Conservation (phyloP, 1,284 basidiomycete genomes). For the Rhodotorula sp. region DNA sequence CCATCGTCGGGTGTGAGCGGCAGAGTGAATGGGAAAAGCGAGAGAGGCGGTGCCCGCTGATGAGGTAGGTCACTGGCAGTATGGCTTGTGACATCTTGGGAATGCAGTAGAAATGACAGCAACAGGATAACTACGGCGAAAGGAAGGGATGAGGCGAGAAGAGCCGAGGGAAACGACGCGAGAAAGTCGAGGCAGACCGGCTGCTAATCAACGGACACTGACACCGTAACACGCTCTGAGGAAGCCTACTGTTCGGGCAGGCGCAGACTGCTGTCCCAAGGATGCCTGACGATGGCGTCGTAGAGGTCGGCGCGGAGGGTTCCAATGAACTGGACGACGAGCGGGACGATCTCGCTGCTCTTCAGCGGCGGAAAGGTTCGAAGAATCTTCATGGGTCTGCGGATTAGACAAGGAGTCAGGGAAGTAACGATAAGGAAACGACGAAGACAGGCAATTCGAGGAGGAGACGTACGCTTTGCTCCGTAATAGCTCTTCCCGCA, state of each 20-base stretch:
- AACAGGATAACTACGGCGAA: neutral
- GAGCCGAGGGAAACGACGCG: no score
- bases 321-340: conserved; percentile 87
- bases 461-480: conserved; percentile 65
- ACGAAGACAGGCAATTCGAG: neutral
- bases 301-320: conserved; percentile 87
- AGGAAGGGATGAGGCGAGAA: no score
- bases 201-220: no score
- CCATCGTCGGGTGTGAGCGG: conserved; percentile 1
- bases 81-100: neutral
- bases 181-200: no score
- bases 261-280: conserved; percentile 48
- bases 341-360: conserved; percentile 80
- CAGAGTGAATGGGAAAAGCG: neutral
- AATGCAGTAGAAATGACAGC: neutral
- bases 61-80: neutral
- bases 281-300: conserved; percentile 82
- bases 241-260: neutral
- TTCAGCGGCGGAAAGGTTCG: conserved; percentile 92
- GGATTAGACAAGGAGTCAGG: neutral
- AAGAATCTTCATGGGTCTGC: conserved; percentile 88
- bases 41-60: neutral
- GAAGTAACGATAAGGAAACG: no score
- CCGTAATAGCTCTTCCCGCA: conserved; percentile 81
- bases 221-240: neutral